Base-by-base conservation (phyloP, 768 basidiomycete species). In the Leccinum incarnatum region DNA sequence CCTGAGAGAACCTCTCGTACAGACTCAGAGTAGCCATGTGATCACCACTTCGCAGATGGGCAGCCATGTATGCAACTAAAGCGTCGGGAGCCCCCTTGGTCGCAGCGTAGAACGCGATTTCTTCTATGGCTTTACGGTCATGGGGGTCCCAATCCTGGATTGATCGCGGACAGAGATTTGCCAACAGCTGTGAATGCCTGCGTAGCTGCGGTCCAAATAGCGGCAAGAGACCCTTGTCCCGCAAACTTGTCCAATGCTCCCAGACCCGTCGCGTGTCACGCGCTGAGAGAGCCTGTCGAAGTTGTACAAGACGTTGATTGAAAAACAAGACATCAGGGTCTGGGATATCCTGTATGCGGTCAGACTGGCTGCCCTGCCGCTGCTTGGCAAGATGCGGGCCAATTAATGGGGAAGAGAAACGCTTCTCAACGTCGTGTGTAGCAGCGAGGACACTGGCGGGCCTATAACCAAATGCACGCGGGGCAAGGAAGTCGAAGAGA, bases 71-170 rank as follows among this genome's bases (percentile, higher is more conserved):
- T 21, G 79, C 76, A 53, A 74, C 74, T 50, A 90, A 71, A 4
- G 82, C 82, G 11, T 78, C 76, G 14, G 78, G 73, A 9, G 76
- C 76, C 30, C 80, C 76, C 29, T 67, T 69, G 11, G 66, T 74
- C 0, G 87, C 83, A 7, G 80, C 74, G 37, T 75, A 67, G 21
- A 88, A 52, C 6, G 84, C 82, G 51, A 89, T 78, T 54, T 79
- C 74, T 61, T 80, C 76, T 5, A 81, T 68, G 3, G 69, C 62
- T 21, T 65, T 65, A 59, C 64, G 68, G 21, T 76, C 64, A 21
- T 59, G 55, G 11, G 71, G 64, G 37, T 73, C 65, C 69, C 75
- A 72, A 15, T 53, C 37, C 32, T 64, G 46, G 17, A 57, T 19
- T 45, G 51, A 49, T 25, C 40, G 62, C 40, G 64, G 69, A 72